Base-by-base conservation (phyloP, 306 rosid species). In the Vigna reflexopilosa region DNA sequence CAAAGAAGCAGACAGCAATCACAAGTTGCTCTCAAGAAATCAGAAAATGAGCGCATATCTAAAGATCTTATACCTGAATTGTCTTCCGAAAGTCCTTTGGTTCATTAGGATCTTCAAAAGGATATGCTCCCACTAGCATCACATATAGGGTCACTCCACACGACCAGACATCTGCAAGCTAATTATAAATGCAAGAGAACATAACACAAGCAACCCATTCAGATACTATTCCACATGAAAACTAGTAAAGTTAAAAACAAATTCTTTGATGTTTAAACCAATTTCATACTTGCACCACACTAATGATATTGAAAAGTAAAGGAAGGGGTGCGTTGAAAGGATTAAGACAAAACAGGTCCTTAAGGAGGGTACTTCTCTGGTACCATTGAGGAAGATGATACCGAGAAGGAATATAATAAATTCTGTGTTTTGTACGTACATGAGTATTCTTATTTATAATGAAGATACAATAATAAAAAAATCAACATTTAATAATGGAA, bases 121-220 rank as follows among this genome's bases (percentile, higher is more conserved):
- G 98, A 86, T 93, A 93, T 36, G 84, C 81, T 77, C 98, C 97
- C 36, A 93, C 91, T 65, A 93, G 83, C 98, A 93, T 91, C 70
- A 93, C 98, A 67, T 89, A 93, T 69, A 93, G 88, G 77, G 97
- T 91, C 50, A 93, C 98, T 71, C 97, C 98, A 84, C 97, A 91
- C 11, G 98, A 93, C 98, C 98, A 93, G 52, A 93, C 98, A 88
- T 93, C 98, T 73, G 98, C 97, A 83, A 83, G 80, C 98, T 93
- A 91, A 76, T 65, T 77, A 65, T 51, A 73, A 47, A 82, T 80
- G 70, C 76, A 82, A 65, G 9, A 78, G 49, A 52, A 59, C 54
- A 76, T 26, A 66, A 42, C 8, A 74, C 75, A 12, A 85, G 67
- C 69, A 65, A 58, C 44, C 57, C 64, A 32, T 76, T 49, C 3